Evolutionary conservation across 129 eudicot genomes (phyloP).

Genomic region (Ambrosia trifida): DNA sequence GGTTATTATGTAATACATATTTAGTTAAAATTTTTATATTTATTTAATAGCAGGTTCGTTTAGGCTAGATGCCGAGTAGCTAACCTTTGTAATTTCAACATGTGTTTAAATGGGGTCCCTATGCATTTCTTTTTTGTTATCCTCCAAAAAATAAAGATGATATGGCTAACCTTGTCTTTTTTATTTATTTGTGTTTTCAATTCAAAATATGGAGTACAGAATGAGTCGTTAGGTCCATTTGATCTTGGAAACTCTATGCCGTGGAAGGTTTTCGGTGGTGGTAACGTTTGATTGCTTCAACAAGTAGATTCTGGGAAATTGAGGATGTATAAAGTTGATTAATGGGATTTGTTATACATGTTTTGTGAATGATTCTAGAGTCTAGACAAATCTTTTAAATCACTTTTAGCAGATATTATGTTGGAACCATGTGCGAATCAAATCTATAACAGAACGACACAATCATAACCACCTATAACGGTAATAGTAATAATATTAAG

Average conservation of each 20-base stretch:
- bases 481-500: too few species aligned
- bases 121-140: background rate
- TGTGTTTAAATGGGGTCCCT: background rate
- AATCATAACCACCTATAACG: background rate
- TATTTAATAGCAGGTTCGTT: too few species aligned
- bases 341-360: constrained; percentile 21
- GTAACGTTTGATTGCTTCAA: constrained; percentile 20
- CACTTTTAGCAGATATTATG: background rate
- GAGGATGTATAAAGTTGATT: constrained; percentile 12
- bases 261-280: constrained; percentile 34
- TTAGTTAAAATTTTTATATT: too few species aligned
- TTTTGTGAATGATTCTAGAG: constrained; percentile 7
- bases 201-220: constrained; percentile 36
- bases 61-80: too few species aligned
- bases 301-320: constrained; percentile 25
- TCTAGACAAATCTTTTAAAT: constrained; percentile 8
- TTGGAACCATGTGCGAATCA: background rate
- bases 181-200: background rate
- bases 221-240: constrained; percentile 58
- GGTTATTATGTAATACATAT: too few species aligned
- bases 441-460: background rate
- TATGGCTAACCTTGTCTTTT: constrained; percentile 20
- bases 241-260: constrained; percentile 48
- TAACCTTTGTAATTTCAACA: too few species aligned
- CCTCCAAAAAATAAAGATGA: background rate